These are phyloP conservation scores for Pythium volutum DNA, from an alignment of 352 stramenopile species.

Conservation along the genomic window DNA sequence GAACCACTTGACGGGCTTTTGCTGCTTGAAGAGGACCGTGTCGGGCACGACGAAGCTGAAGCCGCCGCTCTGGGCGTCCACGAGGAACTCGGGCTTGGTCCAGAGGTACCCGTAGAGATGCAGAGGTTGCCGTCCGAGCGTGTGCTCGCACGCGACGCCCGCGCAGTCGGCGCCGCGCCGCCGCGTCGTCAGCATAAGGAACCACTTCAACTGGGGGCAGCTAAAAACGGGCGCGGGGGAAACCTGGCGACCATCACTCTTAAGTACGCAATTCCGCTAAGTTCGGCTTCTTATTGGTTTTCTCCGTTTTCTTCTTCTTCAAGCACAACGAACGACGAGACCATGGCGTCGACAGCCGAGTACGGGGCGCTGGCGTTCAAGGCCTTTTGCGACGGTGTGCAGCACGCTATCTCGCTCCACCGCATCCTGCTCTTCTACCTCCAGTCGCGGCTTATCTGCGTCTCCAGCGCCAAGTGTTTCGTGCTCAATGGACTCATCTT, in stretches of 20 bases:
- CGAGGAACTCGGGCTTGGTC: constrained; percentile 34
- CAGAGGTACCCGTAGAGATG: constrained; percentile 63
- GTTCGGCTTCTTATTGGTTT: neutral
- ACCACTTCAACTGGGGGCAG: neutral
- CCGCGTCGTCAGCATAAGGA: neutral
- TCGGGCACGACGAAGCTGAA: constrained; percentile 59
- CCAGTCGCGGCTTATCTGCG: constrained; percentile 81
- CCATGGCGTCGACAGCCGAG: constrained; percentile 30
- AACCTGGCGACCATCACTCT: constrained; percentile 4
- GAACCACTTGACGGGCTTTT: constrained; percentile 66
- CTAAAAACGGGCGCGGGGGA: constrained; percentile 1
- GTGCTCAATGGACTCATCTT: constrained; percentile 90
- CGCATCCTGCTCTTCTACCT: constrained; percentile 86
- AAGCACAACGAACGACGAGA: constrained; percentile 1
- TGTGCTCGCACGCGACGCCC: constrained; percentile 63
- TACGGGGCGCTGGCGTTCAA: constrained; percentile 63
- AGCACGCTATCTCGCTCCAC: constrained; percentile 83
- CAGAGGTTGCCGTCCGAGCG: constrained; percentile 55
- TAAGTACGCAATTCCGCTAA: neutral
- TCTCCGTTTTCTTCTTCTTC: constrained; percentile 9
- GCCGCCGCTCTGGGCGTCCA: constrained; percentile 13
- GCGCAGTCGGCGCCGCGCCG: constrained; percentile 36
- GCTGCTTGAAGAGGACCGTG: constrained; percentile 71
- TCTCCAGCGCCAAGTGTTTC: constrained; percentile 86
- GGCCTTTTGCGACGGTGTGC: constrained; percentile 82